Conservation (phyloP, 306 rosid genomes). For the Psophocarpus tetragonolobus region DNA sequence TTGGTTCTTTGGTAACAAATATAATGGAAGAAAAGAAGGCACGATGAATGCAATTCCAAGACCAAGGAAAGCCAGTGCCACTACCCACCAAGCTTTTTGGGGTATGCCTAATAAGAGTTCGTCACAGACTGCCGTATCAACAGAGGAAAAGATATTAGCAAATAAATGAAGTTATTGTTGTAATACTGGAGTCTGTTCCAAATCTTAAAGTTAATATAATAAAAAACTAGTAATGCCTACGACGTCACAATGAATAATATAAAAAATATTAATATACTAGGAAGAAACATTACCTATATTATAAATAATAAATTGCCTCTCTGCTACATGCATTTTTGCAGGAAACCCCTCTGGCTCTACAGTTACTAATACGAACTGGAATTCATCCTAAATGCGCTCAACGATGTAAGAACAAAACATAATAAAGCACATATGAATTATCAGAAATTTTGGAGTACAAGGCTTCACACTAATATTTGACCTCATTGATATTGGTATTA, state of each 20-base stretch:
- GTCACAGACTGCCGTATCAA: slow-evolving; percentile 64
- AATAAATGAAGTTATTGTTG: not conserved
- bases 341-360: slow-evolving; percentile 91
- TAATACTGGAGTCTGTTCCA: not conserved
- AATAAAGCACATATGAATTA: not conserved
- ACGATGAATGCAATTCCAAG: slow-evolving; percentile 60
- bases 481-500: slow-evolving; percentile 56
- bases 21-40: slow-evolving; percentile 61
- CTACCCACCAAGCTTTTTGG: slow-evolving; percentile 82
- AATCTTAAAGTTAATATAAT: not conserved
- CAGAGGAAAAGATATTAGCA: not conserved
- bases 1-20: slow-evolving; percentile 51
- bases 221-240: not conserved
- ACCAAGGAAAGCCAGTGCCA: slow-evolving; percentile 59
- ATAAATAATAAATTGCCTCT: slow-evolving; percentile 63
- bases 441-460: not conserved
- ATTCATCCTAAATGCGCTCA: slow-evolving; percentile 49
- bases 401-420: slow-evolving; percentile 20
- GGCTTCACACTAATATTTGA: slow-evolving; percentile 25
- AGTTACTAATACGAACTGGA: slow-evolving; percentile 51
- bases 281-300: slow-evolving; percentile 68
- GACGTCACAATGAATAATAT: not conserved
- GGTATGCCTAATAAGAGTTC: slow-evolving; percentile 81
- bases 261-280: not conserved
- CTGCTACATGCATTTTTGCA: slow-evolving; percentile 58